phyloP scores from a whole-genome alignment of 805 yeast genomes.

The Alloascoidea hylecoeti region DNA sequence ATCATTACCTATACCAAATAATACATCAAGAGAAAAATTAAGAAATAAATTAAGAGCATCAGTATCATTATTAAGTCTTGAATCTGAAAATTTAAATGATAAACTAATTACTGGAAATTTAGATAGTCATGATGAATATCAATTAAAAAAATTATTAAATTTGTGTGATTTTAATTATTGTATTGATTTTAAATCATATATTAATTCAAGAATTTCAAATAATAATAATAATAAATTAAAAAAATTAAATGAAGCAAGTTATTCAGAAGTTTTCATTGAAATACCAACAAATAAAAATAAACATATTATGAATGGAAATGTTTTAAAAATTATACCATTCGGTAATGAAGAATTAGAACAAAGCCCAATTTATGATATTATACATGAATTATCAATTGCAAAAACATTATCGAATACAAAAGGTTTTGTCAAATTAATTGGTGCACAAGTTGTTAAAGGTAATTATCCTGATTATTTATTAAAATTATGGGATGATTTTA shows the following conservation, averaged over 20 bases:
- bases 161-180: not conserved
- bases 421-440: conserved; percentile 30
- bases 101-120: not conserved
- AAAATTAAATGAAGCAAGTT: not conserved
- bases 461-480: conserved; percentile 24
- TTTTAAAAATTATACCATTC: conserved; percentile 39
- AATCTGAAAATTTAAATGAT: conserved; percentile 30
- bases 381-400: conserved; percentile 32
- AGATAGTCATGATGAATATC: not conserved
- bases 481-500: conserved; percentile 29
- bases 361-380: conserved; percentile 23
- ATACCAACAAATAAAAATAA: too few relatives aligned
- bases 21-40: conserved; percentile 38
- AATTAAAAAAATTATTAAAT: not conserved
- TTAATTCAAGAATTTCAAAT: not conserved
- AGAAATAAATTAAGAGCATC: conserved; percentile 35
- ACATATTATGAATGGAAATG: too few relatives aligned
- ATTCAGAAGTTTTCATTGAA: not conserved
- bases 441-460: conserved; percentile 33
- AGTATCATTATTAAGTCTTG: too few relatives aligned
- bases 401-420: conserved; percentile 21
- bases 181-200: not conserved
- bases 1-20: conserved; percentile 45
- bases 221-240: not conserved
- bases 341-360: conserved; percentile 28